A percentile compares a stretch with the other conserved stretches of the same genome.
These are phyloP conservation scores for Annulohypoxylon moriforme DNA, from an alignment of 495 filamentous ascomycete species.

Conservation along the genomic window DNA sequence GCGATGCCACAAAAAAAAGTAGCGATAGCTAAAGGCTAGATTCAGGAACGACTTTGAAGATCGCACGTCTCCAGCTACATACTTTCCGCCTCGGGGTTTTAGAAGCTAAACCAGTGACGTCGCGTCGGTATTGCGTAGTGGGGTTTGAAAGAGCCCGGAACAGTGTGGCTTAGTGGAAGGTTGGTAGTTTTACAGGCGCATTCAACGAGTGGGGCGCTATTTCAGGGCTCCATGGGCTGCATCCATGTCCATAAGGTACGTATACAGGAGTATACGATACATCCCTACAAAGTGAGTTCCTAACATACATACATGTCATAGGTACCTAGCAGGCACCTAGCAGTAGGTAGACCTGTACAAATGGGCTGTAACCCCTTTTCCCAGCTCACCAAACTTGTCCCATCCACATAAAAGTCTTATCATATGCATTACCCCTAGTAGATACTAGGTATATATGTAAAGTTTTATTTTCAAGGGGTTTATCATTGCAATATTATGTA, in stretches of 20 bases:
- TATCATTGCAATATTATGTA: background rate
- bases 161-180: background rate
- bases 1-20: conserved; percentile 1
- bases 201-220: background rate
- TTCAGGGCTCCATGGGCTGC: background rate
- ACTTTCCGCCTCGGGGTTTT: conserved; percentile 17
- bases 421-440: too few species aligned
- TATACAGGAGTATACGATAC: too few species aligned
- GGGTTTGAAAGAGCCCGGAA: conserved; percentile 26
- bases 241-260: too few species aligned
- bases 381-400: too few species aligned
- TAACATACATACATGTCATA: too few species aligned
- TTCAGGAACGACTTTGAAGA: conserved; percentile 34
- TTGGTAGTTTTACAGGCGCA: background rate
- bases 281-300: too few species aligned
- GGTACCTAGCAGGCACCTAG: too few species aligned
- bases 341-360: too few species aligned
- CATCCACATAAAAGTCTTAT: too few species aligned
- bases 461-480: background rate
- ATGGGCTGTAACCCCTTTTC: too few species aligned
- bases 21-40: conserved; percentile 10
- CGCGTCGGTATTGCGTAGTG: conserved; percentile 35
- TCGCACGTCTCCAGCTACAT: conserved; percentile 18
- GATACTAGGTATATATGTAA: background rate
- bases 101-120: conserved; percentile 39